Evolutionary conservation across 228 moss, liverwort and hornwort species (phyloP).

Genomic region (Sphagnum fallax): DNA sequence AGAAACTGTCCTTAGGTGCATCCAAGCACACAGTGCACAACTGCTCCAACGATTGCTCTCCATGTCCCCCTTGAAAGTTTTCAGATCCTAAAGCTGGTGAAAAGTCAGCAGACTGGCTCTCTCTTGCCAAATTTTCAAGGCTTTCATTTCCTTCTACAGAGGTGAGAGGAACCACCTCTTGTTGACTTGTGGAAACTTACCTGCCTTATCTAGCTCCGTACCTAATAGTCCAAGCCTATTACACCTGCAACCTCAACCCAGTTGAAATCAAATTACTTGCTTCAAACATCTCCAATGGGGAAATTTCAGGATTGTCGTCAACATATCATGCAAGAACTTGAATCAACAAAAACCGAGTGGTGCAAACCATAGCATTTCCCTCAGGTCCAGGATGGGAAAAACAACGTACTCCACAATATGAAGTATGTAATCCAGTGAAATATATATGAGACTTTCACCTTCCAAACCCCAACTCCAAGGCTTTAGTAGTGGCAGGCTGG

Average conservation of each 20-base stretch:
- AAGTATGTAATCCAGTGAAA: conserved; percentile 35
- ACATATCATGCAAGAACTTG: too few relatives aligned
- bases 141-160: conserved; percentile 3
- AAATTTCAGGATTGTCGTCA: too few relatives aligned
- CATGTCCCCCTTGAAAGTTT: background rate
- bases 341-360: too few relatives aligned
- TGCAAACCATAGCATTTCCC: too few relatives aligned
- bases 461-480: conserved; percentile 8
- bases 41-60: conserved; percentile 4
- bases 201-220: conserved; percentile 17
- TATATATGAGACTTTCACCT: conserved; percentile 26
- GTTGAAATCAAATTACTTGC: too few relatives aligned
- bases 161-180: background rate
- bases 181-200: conserved; percentile 3
- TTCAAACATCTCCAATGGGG: too few relatives aligned
- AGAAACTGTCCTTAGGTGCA: conserved; percentile 44
- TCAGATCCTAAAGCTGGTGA: too few relatives aligned
- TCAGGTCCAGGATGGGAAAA: background rate
- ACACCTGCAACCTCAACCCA: conserved; percentile 15
- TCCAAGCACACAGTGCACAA: conserved; percentile 49
- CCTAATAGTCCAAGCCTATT: conserved; percentile 24
- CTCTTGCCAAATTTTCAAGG: background rate
- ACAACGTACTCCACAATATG: conserved; percentile 32
- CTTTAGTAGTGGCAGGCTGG: too few relatives aligned
- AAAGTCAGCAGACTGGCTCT: background rate